phyloP scores from a whole-genome alignment of 192 early-diverging fungal genomes.

The Mortierella claussenii region DNA sequence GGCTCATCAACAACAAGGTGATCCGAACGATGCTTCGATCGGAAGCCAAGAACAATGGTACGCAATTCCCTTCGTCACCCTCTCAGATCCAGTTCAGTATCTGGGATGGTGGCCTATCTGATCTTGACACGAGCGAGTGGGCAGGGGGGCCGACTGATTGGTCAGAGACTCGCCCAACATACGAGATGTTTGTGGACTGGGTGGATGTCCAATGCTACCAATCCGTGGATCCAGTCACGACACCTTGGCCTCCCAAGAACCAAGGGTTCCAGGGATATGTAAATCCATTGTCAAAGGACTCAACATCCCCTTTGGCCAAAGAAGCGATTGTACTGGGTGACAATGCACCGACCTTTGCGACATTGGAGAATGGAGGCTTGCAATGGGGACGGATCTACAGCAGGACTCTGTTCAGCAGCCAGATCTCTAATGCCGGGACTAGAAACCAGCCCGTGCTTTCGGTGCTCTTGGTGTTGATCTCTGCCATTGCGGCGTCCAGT shows the following conservation, averaged over 20 bases:
- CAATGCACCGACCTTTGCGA: constrained; percentile 36
- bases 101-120: constrained; percentile 71
- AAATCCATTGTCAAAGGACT: constrained; percentile 25
- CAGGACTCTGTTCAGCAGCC: no score
- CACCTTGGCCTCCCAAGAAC: constrained; percentile 39
- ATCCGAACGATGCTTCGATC: constrained; percentile 58
- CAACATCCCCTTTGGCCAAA: constrained; percentile 9
- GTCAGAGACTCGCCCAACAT: constrained; percentile 39
- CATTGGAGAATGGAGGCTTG: constrained; percentile 26
- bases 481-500: no score
- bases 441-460: no score
- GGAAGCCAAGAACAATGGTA: constrained; percentile 60
- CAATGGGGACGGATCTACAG: constrained; percentile 37
- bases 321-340: constrained; percentile 34
- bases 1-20: constrained; percentile 63
- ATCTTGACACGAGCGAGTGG: constrained; percentile 66
- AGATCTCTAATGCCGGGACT: no score
- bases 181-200: constrained; percentile 65
- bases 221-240: constrained; percentile 55
- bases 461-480: no score
- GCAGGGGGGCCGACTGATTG: constrained; percentile 69
- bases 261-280: constrained; percentile 37
- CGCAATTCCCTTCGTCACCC: constrained; percentile 61
- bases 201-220: constrained; percentile 61
- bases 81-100: constrained; percentile 68